phyloP scores from a whole-genome alignment of 2,329 filamentous ascomycete species.

The Fusarium nanum region DNA sequence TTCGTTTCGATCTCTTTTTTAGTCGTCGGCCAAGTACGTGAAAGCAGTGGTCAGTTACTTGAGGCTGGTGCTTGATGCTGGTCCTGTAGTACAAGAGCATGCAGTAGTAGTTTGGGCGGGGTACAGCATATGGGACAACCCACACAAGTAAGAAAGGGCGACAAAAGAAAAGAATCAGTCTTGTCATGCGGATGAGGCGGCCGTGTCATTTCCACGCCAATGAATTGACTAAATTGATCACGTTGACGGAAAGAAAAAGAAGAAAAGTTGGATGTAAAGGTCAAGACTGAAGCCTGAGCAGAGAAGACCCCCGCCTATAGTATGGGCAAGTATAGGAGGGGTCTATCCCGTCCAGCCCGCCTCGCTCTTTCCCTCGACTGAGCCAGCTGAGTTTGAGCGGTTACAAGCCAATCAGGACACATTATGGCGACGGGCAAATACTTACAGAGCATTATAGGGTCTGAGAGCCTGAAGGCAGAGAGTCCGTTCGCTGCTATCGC shows the following conservation, averaged over 20 bases:
- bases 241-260: not conserved
- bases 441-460: not conserved
- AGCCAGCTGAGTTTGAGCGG: constrained; percentile 7
- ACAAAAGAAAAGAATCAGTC: constrained; percentile 25
- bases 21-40: constrained; percentile 11
- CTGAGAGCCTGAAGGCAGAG: not conserved
- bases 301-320: constrained; percentile 29
- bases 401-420: constrained; percentile 1
- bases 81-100: constrained; percentile 4
- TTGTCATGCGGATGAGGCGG: not conserved
- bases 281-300: constrained; percentile 7
- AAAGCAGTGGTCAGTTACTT: not conserved
- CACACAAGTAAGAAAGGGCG: constrained; percentile 2
- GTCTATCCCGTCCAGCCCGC: constrained; percentile 12
- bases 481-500: constrained; percentile 6
- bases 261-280: constrained; percentile 28
- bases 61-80: not conserved
- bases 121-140: not conserved
- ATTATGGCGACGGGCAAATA: not conserved
- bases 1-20: not conserved
- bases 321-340: constrained; percentile 18
- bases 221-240: constrained; percentile 6
- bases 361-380: constrained; percentile 16
- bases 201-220: constrained; percentile 1
- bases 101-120: constrained; percentile 7